These are phyloP conservation scores for Mariannaea sp. DNA, from an alignment of 2,329 filamentous ascomycete species.

Conservation along the genomic window DNA sequence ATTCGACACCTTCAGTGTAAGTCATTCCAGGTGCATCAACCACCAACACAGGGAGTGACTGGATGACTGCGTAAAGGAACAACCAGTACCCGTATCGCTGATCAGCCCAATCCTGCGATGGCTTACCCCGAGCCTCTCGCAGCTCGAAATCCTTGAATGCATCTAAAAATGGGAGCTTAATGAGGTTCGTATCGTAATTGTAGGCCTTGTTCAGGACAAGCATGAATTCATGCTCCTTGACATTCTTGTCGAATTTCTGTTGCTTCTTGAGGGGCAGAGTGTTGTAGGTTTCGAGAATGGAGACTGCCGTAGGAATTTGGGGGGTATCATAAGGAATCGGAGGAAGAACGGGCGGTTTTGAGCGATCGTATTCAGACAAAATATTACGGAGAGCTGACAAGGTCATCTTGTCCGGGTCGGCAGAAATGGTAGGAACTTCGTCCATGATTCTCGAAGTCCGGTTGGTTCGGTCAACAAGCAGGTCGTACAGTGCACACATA, in stretches of 20 bases:
- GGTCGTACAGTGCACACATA: constrained; percentile 83
- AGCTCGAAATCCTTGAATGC: constrained; percentile 74
- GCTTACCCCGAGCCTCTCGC: constrained; percentile 67
- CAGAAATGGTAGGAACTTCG: constrained; percentile 60
- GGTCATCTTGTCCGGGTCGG: constrained; percentile 63
- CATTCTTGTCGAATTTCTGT: constrained; percentile 69
- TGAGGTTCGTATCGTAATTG: constrained; percentile 71
- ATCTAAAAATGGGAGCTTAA: constrained; percentile 66
- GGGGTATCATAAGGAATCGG: constrained; percentile 91
- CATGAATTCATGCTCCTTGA: constrained; percentile 79
- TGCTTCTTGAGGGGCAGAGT: constrained; percentile 74
- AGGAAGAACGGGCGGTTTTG: constrained; percentile 85
- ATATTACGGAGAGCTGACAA: constrained; percentile 76
- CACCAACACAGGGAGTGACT: constrained; percentile 77
- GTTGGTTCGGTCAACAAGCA: constrained; percentile 78
- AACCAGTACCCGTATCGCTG: constrained; percentile 79
- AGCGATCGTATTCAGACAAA: constrained; percentile 86
- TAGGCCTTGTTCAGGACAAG: constrained; percentile 80
- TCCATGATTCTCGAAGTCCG: constrained; percentile 81
- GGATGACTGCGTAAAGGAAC: constrained; percentile 78
- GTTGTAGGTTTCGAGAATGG: constrained; percentile 67
- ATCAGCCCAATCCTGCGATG: constrained; percentile 69
- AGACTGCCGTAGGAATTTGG: constrained; percentile 70
- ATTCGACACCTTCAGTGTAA: constrained; percentile 74
- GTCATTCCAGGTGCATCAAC: constrained; percentile 74